These are phyloP conservation scores for Pseudocercospora fuligena DNA, from an alignment of 2,329 filamentous ascomycete genomes.

Conservation along the genomic window DNA sequence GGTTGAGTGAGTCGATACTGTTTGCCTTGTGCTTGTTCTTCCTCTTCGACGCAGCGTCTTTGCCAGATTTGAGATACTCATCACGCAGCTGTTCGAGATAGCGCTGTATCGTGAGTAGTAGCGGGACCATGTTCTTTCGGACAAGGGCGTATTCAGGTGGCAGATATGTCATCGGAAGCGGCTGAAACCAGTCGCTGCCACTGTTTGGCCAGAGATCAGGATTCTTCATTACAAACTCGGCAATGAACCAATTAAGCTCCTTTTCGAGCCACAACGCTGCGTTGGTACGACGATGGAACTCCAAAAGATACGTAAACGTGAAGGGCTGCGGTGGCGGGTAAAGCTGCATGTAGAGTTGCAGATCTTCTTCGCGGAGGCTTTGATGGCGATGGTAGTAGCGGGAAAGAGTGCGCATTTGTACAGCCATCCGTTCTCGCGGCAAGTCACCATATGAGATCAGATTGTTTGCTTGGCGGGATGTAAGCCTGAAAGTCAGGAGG, in stretches of 20 bases:
- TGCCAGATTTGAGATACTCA: not conserved
- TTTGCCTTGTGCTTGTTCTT: not conserved
- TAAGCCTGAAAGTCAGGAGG: not conserved
- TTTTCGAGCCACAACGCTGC: conserved; percentile 1
- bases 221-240: conserved; percentile 4
- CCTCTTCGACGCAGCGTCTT: not conserved
- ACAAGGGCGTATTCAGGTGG: not conserved
- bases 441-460: conserved; percentile 11
- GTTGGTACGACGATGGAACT: conserved; percentile 10
- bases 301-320: conserved; percentile 12
- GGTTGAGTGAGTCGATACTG: not conserved
- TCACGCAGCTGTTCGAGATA: conserved; percentile 12
- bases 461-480: conserved; percentile 8
- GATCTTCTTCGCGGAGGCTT: not conserved
- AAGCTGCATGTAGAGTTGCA: conserved; percentile 13
- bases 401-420: not conserved
- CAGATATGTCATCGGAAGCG: not conserved
- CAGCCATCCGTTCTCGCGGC: conserved; percentile 11
- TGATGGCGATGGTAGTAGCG: not conserved
- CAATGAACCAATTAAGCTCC: not conserved
- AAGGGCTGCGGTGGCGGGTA: conserved; percentile 15
- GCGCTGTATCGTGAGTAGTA: conserved; percentile 16
- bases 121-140: conserved; percentile 5
- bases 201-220: conserved; percentile 13
- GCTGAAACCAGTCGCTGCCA: conserved; percentile 3